Percentiles rank a stretch among this genome's conserved stretches.
Evolutionary conservation across 352 stramenopile genomes (phyloP).

Genomic region (Pythium aristosporum): DNA sequence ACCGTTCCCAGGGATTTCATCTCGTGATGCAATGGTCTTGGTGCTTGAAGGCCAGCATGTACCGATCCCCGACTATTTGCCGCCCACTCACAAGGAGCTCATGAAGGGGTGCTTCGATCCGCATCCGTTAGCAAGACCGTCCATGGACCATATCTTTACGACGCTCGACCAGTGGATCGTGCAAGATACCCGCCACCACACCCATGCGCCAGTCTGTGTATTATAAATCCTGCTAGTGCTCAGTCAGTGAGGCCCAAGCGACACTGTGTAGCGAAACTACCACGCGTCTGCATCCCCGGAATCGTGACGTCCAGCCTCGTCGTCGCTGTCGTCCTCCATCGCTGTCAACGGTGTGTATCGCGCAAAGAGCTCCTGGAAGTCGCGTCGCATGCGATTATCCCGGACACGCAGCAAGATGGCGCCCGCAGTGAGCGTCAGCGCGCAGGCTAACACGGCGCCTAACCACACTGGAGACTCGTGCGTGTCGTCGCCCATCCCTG

Average conservation of each 20-base stretch:
- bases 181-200: conserved; percentile 39
- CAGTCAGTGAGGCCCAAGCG: not conserved
- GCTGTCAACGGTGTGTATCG: conserved; percentile 32
- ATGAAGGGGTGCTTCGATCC: conserved; percentile 66
- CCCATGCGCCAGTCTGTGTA: conserved; percentile 15
- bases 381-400: conserved; percentile 32
- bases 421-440: conserved; percentile 16
- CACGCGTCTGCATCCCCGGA: conserved; percentile 14
- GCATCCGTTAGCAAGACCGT: conserved; percentile 52
- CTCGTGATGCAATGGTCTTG: conserved; percentile 53
- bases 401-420: conserved; percentile 25
- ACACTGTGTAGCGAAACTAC: not conserved
- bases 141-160: conserved; percentile 65
- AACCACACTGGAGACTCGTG: conserved; percentile 5
- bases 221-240: conserved; percentile 11
- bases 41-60: conserved; percentile 70
- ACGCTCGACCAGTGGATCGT: conserved; percentile 63
- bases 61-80: conserved; percentile 44
- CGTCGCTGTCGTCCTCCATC: conserved; percentile 30
- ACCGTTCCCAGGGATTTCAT: conserved; percentile 55
- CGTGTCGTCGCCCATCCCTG: not conserved
- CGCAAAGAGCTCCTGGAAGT: conserved; percentile 33
- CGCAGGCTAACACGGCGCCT: conserved; percentile 5
- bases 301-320: conserved; percentile 8
- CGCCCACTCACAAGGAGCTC: conserved; percentile 40